Conservation (phyloP, 257 asterid species). For the Gentiana macrophylla region DNA sequence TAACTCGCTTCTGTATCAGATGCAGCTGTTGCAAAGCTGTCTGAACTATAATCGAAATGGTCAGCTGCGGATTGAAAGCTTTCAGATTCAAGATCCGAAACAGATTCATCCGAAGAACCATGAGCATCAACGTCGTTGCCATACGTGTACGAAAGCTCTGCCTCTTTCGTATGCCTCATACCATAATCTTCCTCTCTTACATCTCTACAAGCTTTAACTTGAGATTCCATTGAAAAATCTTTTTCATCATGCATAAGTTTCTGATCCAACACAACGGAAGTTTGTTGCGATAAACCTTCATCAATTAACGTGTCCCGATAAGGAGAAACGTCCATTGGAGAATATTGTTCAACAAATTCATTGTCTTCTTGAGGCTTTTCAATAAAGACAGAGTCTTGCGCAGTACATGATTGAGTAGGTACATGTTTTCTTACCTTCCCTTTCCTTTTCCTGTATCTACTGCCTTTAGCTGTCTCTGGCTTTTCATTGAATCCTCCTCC, state of each 20-base stretch:
- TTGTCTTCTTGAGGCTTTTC: conserved; percentile 32
- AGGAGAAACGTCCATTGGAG: conserved; percentile 96
- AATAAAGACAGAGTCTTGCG: conserved; percentile 32
- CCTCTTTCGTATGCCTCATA: conserved; percentile 19
- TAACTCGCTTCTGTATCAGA: conserved; percentile 55
- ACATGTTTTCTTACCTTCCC: conserved; percentile 45
- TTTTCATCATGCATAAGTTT: conserved; percentile 32
- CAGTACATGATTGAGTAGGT: conserved; percentile 29
- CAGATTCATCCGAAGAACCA: conserved; percentile 47
- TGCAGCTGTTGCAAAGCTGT: conserved; percentile 61
- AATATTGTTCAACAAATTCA: conserved; percentile 57
- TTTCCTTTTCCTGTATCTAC: conserved; percentile 63
- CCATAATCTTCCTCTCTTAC: conserved; percentile 40
- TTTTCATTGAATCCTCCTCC: conserved; percentile 41
- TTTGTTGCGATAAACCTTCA: conserved; percentile 41
- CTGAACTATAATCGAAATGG: conserved; percentile 59
- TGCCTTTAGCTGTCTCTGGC: conserved; percentile 45
- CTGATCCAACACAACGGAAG: conserved; percentile 70
- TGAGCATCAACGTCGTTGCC: conserved; percentile 28
- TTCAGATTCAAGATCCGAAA: conserved; percentile 78
- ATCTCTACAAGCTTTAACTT: conserved; percentile 24
- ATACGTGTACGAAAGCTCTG: conserved; percentile 18
- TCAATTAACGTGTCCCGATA: conserved; percentile 49
- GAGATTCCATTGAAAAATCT: conserved; percentile 32
- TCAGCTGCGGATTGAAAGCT: conserved; percentile 84